Evolutionary conservation across 106 monocot genomes (phyloP).

Genomic region (Acanthochlamys bracteata): DNA sequence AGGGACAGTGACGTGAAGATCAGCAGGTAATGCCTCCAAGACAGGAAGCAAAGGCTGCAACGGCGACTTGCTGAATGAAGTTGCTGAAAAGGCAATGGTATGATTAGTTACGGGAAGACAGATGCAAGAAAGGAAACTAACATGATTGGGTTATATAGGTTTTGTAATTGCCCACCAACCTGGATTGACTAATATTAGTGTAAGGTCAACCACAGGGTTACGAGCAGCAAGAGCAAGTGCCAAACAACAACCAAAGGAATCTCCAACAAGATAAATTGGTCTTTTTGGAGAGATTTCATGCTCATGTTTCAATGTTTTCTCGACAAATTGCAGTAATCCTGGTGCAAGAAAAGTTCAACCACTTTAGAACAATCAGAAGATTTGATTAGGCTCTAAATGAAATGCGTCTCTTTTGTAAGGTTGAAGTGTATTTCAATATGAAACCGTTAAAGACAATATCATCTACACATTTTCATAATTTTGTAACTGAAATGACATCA

Average conservation of each 20-base stretch:
- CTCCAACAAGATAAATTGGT: slow-evolving; percentile 86
- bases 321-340: slow-evolving; percentile 69
- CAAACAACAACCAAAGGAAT: slow-evolving; percentile 88
- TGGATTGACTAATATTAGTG: slow-evolving; percentile 83
- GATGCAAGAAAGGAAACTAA: neutral
- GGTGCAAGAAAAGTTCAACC: neutral
- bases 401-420: no score
- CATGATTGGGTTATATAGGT: no score
- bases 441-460: neutral
- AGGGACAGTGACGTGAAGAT: slow-evolving; percentile 1
- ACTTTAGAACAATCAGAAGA: slow-evolving; percentile 3
- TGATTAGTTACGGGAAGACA: neutral
- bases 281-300: slow-evolving; percentile 39
- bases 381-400: no score
- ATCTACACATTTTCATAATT: no score
- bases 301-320: slow-evolving; percentile 50
- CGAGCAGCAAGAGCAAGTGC: slow-evolving; percentile 86
- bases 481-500: no score
- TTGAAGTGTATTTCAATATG: no score
- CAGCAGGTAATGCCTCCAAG: slow-evolving; percentile 5
- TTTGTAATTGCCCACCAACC: slow-evolving; percentile 45
- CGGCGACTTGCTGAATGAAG: slow-evolving; percentile 34
- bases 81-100: slow-evolving; percentile 21
- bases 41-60: slow-evolving; percentile 17
- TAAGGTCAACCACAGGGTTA: slow-evolving; percentile 67